Conservation (phyloP, 176 grass and related monocot genomes). For the Carex parvula region DNA sequence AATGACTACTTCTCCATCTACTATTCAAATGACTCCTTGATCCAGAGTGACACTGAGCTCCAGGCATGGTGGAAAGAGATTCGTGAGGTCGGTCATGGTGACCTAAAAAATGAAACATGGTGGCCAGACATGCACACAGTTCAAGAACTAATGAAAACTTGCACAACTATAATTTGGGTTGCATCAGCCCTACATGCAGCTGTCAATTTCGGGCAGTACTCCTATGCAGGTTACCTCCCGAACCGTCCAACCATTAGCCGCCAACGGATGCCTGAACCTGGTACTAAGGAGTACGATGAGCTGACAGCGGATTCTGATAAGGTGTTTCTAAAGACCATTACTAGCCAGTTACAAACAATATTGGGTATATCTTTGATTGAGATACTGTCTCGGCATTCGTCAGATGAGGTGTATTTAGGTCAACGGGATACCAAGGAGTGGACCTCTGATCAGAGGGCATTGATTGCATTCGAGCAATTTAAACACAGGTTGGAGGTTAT, state of each 20-base stretch:
- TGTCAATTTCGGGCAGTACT: constrained; percentile 87
- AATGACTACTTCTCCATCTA: constrained; percentile 65
- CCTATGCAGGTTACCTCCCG: constrained; percentile 70
- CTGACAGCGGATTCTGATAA: constrained; percentile 44
- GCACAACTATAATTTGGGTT: constrained; percentile 76
- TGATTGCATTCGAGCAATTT: constrained; percentile 46
- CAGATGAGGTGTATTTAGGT: constrained; percentile 72
- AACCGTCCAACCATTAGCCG: constrained; percentile 75
- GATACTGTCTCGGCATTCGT: constrained; percentile 65
- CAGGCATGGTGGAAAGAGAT: constrained; percentile 88
- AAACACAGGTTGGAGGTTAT: constrained; percentile 38
- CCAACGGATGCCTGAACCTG: constrained; percentile 51
- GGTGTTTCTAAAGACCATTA: constrained; percentile 64
- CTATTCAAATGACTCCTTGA: constrained; percentile 41
- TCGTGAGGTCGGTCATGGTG: constrained; percentile 77
- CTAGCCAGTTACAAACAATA: constrained; percentile 77
- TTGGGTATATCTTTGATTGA: constrained; percentile 66
- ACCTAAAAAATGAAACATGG: constrained; percentile 54
- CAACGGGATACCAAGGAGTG: constrained; percentile 65
- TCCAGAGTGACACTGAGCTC: constrained; percentile 51
- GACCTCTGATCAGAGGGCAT: constrained; percentile 46
- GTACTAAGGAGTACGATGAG: constrained; percentile 37
- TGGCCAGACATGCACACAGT: constrained; percentile 51
- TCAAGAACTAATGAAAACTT: constrained; percentile 40
- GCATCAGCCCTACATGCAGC: constrained; percentile 82